These are phyloP conservation scores for Neocatenulostroma microsporum DNA, from an alignment of 2,329 filamentous ascomycete species.

Conservation along the genomic window DNA sequence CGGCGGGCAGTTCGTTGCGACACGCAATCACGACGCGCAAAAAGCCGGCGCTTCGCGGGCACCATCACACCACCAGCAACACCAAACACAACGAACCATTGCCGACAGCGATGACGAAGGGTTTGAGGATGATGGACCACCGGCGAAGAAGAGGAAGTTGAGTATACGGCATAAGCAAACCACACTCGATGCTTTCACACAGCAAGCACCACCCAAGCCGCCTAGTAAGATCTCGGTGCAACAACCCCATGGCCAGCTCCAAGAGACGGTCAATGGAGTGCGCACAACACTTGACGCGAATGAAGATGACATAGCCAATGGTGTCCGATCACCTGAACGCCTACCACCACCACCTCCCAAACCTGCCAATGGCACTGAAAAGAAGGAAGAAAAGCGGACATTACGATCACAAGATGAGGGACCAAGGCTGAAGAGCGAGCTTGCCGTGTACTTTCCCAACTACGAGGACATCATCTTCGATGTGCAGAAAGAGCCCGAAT, in stretches of 20 bases:
- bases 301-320: constrained; percentile 22
- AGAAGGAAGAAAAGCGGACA: constrained; percentile 58
- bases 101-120: constrained; percentile 2
- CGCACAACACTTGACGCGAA: constrained; percentile 27
- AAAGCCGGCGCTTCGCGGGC: too few relatives aligned
- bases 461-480: constrained; percentile 93
- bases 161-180: constrained; percentile 20
- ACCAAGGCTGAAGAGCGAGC: constrained; percentile 79
- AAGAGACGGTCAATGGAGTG: constrained; percentile 38
- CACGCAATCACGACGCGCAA: too few relatives aligned
- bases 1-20: too few relatives aligned
- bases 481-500: constrained; percentile 69
- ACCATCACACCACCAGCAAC: too few relatives aligned
- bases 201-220: constrained; percentile 23
- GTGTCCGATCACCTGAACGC: not conserved
- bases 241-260: constrained; percentile 36
- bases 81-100: too few relatives aligned
- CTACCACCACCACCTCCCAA: constrained; percentile 5
- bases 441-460: constrained; percentile 83
- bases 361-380: constrained; percentile 9
- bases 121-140: constrained; percentile 18
- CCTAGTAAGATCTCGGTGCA: constrained; percentile 37
- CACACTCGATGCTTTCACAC: constrained; percentile 17
- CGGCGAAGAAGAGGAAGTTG: constrained; percentile 23
- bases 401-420: constrained; percentile 77